Conservation (phyloP, 768 basidiomycete species). For the Agrocybe pediades region DNA sequence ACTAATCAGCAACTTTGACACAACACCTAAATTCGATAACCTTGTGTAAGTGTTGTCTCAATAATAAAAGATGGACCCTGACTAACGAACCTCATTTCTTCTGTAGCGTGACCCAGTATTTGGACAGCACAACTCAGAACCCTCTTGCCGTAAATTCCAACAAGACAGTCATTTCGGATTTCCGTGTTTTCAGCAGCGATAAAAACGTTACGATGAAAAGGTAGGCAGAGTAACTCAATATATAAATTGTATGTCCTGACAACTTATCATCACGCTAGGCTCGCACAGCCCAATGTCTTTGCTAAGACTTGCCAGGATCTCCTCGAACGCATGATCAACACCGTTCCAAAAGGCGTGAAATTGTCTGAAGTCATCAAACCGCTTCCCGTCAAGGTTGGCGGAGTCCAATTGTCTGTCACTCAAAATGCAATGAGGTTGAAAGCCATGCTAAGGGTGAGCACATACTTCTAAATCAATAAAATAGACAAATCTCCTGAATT, state of each 20-base stretch:
- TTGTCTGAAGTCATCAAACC: slow-evolving; percentile 36
- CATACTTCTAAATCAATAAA: neutral
- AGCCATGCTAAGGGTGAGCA: slow-evolving; percentile 4
- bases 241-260: neutral
- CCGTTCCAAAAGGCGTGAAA: slow-evolving; percentile 37
- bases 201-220: slow-evolving; percentile 39
- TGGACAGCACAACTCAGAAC: slow-evolving; percentile 39
- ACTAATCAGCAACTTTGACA: slow-evolving; percentile 28
- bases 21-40: slow-evolving; percentile 33
- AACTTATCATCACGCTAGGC: neutral
- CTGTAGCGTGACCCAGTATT: slow-evolving; percentile 36
- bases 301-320: slow-evolving; percentile 30
- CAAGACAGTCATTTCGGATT: slow-evolving; percentile 37
- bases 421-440: slow-evolving; percentile 24
- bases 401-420: slow-evolving; percentile 27
- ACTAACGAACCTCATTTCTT: neutral
- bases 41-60: slow-evolving; percentile 24
- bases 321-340: slow-evolving; percentile 42
- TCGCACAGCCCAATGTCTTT: slow-evolving; percentile 24
- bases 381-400: slow-evolving; percentile 32
- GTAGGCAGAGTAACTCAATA: slow-evolving; percentile 15
- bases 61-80: neutral
- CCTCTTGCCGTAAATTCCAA: slow-evolving; percentile 35
- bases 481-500: neutral
- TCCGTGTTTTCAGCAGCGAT: slow-evolving; percentile 38